A percentile compares a stretch with the other conserved stretches of the same genome.
Conservation (phyloP, 805 yeast genomes). For the Hemisphaericaspora nanyangensis region DNA sequence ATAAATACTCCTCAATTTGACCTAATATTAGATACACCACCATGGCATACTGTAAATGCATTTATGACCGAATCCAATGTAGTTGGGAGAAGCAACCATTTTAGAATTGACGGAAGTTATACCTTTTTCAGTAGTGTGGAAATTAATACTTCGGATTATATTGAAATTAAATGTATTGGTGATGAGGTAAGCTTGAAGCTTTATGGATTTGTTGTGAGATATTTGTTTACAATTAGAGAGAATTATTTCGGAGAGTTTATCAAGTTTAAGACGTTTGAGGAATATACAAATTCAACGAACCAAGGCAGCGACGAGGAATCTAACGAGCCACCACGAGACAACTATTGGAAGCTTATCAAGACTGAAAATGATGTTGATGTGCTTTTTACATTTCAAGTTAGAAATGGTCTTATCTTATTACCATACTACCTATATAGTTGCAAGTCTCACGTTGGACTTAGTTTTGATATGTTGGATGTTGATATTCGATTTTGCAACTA, state of each 20-base stretch:
- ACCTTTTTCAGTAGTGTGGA: conserved; percentile 57
- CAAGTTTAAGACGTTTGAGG: conserved; percentile 85
- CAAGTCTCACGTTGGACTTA: conserved; percentile 55
- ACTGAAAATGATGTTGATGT: conserved; percentile 75
- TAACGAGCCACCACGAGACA: conserved; percentile 7
- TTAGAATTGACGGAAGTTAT: conserved; percentile 62
- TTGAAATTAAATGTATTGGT: conserved; percentile 62
- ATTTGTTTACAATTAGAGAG: conserved; percentile 71
- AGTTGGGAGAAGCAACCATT: conserved; percentile 65
- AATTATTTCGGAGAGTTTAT: conserved; percentile 86
- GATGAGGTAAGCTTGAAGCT: conserved; percentile 64
- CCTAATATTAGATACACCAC: conserved; percentile 70
- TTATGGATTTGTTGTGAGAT: conserved; percentile 76
- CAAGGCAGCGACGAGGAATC: background rate
- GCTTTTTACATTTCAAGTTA: conserved; percentile 64
- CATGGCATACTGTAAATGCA: conserved; percentile 84
- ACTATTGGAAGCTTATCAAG: conserved; percentile 40
- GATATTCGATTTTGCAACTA: conserved; percentile 87
- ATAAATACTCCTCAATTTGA: conserved; percentile 57
- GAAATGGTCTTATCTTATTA: conserved; percentile 65
- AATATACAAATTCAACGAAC: conserved; percentile 43
- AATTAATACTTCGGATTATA: conserved; percentile 64
- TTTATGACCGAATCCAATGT: conserved; percentile 56
- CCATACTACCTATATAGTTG: conserved; percentile 73
- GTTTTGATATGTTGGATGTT: conserved; percentile 62